Evolutionary conservation across 2,329 filamentous ascomycete species (phyloP).

Genomic region (Coniella vitis): DNA sequence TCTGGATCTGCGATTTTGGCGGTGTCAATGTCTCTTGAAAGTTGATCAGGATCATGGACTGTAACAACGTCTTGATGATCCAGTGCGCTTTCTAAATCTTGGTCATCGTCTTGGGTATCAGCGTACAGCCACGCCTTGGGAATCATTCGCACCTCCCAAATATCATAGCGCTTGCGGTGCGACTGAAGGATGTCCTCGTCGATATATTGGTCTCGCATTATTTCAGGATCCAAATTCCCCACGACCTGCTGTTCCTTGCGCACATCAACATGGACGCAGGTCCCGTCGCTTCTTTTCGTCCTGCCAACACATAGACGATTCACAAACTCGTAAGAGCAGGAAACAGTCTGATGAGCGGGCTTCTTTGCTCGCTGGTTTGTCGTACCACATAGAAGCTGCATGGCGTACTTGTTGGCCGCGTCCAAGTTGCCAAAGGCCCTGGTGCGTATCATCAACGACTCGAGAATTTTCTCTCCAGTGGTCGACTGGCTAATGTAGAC

Average conservation of each 20-base stretch:
- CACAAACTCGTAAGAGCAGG: not conserved
- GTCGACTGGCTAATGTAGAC: conserved; percentile 8
- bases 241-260: conserved; percentile 1
- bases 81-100: not conserved
- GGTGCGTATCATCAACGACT: not conserved
- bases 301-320: conserved; percentile 1
- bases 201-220: conserved; percentile 3
- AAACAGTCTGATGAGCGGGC: not conserved
- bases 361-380: not conserved
- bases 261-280: conserved; percentile 1
- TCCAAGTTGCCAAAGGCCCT: conserved; percentile 3
- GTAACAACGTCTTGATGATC: not conserved
- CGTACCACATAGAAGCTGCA: conserved; percentile 2
- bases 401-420: conserved; percentile 9
- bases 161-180: conserved; percentile 7
- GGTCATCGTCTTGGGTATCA: not conserved
- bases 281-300: conserved; percentile 6
- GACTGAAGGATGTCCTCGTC: conserved; percentile 6
- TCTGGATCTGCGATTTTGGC: not conserved
- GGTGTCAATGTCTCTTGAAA: not conserved
- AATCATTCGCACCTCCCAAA: not conserved
- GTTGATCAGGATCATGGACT: not conserved
- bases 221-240: conserved; percentile 1
- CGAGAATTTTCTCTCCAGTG: not conserved
- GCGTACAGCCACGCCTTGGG: conserved; percentile 1